These are phyloP conservation scores for Desmodesmus armatus DNA, from an alignment of 139 green algal species.

Conservation along the genomic window DNA sequence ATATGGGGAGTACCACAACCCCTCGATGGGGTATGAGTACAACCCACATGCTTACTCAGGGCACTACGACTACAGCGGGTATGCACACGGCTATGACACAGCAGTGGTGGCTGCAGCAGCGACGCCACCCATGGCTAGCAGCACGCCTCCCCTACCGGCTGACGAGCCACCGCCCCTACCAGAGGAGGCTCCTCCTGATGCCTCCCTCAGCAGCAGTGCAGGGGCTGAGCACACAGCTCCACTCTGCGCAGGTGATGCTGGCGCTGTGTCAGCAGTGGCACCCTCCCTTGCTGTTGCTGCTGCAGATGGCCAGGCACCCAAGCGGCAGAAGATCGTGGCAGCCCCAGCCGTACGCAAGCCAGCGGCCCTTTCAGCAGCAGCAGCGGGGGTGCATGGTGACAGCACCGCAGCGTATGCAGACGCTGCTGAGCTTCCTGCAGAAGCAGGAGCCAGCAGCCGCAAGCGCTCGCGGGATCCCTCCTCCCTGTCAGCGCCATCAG, in stretches of 20 bases:
- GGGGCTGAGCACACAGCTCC: no score
- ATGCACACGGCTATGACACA: slow-evolving; percentile 13
- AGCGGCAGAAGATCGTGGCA: slow-evolving; percentile 14
- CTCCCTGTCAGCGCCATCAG: not conserved
- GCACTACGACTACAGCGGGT: not conserved
- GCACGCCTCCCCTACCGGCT: not conserved
- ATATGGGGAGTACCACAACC: no score
- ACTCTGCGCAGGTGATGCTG: not conserved
- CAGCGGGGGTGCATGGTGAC: no score
- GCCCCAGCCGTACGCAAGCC: not conserved
- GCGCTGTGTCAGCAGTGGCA: not conserved
- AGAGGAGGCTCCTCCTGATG: not conserved
- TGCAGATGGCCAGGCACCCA: not conserved
- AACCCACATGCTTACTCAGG: not conserved
- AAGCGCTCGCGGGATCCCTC: not conserved
- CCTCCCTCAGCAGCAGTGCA: not conserved
- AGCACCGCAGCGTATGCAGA: not conserved
- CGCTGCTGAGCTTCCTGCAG: not conserved
- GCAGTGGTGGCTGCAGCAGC: not conserved
- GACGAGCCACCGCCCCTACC: slow-evolving; percentile 1
- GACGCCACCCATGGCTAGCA: not conserved
- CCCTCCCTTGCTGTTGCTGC: not conserved
- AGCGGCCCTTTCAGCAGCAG: not conserved
- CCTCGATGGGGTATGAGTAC: slow-evolving; percentile 12
- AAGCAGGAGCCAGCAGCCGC: not conserved